Conservation (phyloP, 2,329 filamentous ascomycete species). For the Venturiaceae sp. region DNA sequence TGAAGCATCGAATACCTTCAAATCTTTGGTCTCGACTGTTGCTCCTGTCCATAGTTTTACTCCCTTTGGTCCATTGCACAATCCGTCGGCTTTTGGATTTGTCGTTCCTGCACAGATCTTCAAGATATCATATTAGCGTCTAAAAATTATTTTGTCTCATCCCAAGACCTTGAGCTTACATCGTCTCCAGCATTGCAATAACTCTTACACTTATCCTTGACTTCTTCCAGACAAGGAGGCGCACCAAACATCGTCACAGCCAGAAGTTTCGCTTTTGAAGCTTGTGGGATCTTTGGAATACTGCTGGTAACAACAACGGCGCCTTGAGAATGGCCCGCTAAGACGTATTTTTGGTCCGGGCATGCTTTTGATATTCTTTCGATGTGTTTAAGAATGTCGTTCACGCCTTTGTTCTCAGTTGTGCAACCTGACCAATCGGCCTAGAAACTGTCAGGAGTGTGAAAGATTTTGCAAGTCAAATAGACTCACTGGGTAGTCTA, state of each 20-base stretch:
- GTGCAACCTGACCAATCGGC: constrained; percentile 5
- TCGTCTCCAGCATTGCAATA: constrained; percentile 8
- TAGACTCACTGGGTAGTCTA: constrained; percentile 3
- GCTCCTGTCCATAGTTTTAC: neutral
- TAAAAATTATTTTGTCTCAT: neutral
- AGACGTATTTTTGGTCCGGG: constrained; percentile 4
- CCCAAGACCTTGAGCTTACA: neutral
- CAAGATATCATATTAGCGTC: neutral
- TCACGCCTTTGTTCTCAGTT: constrained; percentile 3
- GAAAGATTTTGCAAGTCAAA: neutral
- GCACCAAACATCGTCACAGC: constrained; percentile 7
- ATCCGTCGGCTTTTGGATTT: neutral
- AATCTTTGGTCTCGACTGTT: neutral
- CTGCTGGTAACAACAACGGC: neutral
- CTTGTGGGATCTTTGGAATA: constrained; percentile 2
- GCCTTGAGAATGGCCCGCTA: constrained; percentile 7
- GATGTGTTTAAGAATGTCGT: constrained; percentile 3
- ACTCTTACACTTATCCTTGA: constrained; percentile 3
- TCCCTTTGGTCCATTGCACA: neutral
- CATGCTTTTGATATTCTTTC: neutral
- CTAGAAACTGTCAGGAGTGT: neutral
- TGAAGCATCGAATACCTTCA: neutral
- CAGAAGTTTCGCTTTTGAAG: neutral
- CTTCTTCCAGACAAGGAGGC: neutral
- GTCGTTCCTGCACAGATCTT: neutral